phyloP scores from a whole-genome alignment of 2,329 filamentous ascomycete species.

The Xylaria sp. region DNA sequence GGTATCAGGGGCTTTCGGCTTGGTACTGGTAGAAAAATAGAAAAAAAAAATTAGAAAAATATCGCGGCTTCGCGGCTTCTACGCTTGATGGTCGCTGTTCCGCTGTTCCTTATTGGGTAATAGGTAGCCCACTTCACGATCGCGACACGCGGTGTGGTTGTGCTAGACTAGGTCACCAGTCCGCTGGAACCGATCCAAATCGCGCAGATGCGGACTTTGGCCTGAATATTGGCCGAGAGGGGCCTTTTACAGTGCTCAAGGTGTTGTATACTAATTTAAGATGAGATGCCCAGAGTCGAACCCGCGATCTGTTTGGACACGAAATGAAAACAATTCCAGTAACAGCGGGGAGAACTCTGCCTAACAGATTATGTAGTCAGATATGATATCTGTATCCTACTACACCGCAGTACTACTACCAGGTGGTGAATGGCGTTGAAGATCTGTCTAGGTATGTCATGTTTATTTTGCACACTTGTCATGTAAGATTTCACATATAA shows the following conservation, averaged over 20 bases:
- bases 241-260: not conserved
- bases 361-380: not conserved
- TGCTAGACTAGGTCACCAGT: conserved; percentile 12
- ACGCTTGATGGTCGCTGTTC: not conserved
- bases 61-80: not conserved
- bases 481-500: conserved; percentile 18
- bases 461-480: not conserved
- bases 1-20: not conserved
- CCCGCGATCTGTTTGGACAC: not conserved
- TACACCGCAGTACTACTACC: not conserved
- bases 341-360: not conserved
- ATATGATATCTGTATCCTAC: not conserved
- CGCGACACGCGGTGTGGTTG: not conserved
- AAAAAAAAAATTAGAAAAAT: not conserved
- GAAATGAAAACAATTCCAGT: too few species aligned
- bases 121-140: conserved; percentile 17
- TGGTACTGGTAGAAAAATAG: too few species aligned
- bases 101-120: conserved; percentile 2
- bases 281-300: not conserved
- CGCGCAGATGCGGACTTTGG: conserved; percentile 9
- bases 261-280: not conserved
- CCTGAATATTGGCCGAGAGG: conserved; percentile 4
- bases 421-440: not conserved
- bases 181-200: conserved; percentile 27
- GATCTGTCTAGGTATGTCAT: not conserved